These are phyloP conservation scores for Chenopodium berlandieri DNA, from an alignment of 148 eudicot genomes.

Conservation along the genomic window DNA sequence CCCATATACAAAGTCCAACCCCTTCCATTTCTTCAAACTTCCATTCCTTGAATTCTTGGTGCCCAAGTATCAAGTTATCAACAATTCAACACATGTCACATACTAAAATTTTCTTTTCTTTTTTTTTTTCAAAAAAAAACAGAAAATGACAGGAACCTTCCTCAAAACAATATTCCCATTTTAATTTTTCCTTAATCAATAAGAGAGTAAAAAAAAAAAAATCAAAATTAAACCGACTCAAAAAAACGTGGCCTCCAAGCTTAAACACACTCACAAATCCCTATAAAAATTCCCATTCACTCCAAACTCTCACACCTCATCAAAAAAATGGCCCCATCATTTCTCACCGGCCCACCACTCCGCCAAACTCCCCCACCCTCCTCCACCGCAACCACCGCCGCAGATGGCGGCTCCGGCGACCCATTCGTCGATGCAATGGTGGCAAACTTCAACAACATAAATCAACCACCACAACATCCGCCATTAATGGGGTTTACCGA, in stretches of 20 bases:
- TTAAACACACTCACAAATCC: background rate
- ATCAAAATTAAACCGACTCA: background rate
- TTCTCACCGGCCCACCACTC: constrained; percentile 24
- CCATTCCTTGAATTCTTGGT: no score
- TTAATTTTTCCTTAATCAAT: no score
- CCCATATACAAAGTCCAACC: no score
- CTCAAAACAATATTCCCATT: no score
- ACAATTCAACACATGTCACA: no score
- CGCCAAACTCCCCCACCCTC: background rate
- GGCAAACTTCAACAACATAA: constrained; percentile 18
- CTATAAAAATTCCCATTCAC: background rate
- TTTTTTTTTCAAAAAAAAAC: no score
- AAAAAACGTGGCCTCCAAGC: background rate
- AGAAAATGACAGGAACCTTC: no score
- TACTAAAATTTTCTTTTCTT: no score
- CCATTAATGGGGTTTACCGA: background rate
- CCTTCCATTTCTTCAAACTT: no score
- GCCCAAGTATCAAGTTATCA: no score
- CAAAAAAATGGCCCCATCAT: constrained; percentile 1
- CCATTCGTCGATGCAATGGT: constrained; percentile 7
- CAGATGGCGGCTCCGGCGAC: background rate
- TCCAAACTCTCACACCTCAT: background rate
- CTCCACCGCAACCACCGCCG: background rate
- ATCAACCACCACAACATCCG: background rate
- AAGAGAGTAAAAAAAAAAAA: no score